Base-by-base conservation (phyloP, 2,329 filamentous ascomycete species). In the Stagonosporopsis vannaccii region DNA sequence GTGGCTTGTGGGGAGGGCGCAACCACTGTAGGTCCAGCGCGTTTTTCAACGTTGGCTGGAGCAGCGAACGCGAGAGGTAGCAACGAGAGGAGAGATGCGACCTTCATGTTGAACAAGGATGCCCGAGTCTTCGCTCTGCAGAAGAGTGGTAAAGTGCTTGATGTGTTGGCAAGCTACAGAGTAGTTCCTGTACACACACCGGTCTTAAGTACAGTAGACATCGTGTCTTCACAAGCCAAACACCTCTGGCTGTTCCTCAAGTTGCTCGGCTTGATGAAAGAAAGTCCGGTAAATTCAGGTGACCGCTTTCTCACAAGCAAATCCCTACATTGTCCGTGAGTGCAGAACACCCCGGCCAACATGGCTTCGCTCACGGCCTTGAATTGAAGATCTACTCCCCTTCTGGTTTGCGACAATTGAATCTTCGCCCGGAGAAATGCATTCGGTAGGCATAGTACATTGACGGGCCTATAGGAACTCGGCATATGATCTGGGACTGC, bases 1-100 rank as follows among this genome's bases (percentile, higher is more conserved):
- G 83, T 88, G 33, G 85, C 87, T 58, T 62, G 65, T 22, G 74
- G 68, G 39, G 82, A 80, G 1, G 81, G 74, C 32, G 87, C 82
- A 15, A 80, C 75, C 44, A 88, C 85, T 3, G 81, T 82, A 3
- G 85, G 84, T 30, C 67, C 74, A 36, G 78, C 80, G 40, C 80
- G 75, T 60, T 79, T 80, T 53, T 81, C 77, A 9, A 82, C 50
- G 4, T 72, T 71, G 32, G 66, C 70, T 63, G 67, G 77, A 56
- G 70, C 68, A 26, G 71, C 72, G 17, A 71, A 49, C 49, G 56
- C 66, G n/a, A 74, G 53, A 15, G 73, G 70, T 36, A 74, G 40
- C 11, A 73, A 44, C 5, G 60, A 41, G 30, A 75, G 52, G 20
- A 67, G 48, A 5, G 57, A 25, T 26, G 59, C 42, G 30, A 66